Percentiles rank a stretch among this genome's conserved stretches.
Evolutionary conservation across 495 filamentous ascomycete genomes (phyloP).

Genomic region (Podospora conica): DNA sequence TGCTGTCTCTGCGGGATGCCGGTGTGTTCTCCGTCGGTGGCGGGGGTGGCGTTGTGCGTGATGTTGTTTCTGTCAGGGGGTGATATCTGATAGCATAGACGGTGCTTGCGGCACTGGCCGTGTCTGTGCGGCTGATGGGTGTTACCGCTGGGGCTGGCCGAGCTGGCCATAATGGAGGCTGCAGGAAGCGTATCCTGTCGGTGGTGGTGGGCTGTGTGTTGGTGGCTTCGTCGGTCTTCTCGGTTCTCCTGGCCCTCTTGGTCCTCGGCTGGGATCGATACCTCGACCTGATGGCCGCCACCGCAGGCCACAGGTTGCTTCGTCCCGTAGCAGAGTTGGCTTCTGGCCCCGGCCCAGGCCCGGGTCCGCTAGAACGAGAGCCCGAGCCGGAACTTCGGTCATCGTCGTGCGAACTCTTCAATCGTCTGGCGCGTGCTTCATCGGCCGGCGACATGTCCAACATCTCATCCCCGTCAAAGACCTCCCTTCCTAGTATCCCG

Average conservation of each 20-base stretch:
- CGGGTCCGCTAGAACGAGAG: constrained; percentile 12
- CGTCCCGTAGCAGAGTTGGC: constrained; percentile 23
- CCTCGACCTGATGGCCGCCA: constrained; percentile 37
- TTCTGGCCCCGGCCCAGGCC: constrained; percentile 22
- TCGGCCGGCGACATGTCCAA: constrained; percentile 60
- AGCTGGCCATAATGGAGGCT: constrained; percentile 49
- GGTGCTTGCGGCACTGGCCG: constrained; percentile 63
- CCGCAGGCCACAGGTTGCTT: constrained; percentile 41
- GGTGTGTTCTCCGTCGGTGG: constrained; percentile 24
- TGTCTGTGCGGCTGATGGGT: constrained; percentile 72
- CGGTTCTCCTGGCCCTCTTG: constrained; percentile 22
- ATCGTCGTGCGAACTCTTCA: constrained; percentile 25
- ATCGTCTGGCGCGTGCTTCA: constrained; percentile 31
- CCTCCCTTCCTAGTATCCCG: constrained; percentile 85
- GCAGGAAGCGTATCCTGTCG: constrained; percentile 33
- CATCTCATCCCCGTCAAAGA: constrained; percentile 98
- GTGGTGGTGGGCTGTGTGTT: constrained; percentile 23
- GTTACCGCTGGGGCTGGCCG: constrained; percentile 60
- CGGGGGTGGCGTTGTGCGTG: constrained; percentile 35
- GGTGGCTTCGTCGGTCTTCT: constrained; percentile 17
- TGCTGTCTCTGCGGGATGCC: constrained; percentile 31
- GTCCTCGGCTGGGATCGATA: constrained; percentile 31
- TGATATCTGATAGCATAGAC: constrained; percentile 81
- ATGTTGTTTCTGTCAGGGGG: constrained; percentile 61
- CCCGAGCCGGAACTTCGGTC: constrained; percentile 19